These are phyloP conservation scores for Podospora australis DNA, from an alignment of 495 filamentous ascomycete species.

Conservation along the genomic window DNA sequence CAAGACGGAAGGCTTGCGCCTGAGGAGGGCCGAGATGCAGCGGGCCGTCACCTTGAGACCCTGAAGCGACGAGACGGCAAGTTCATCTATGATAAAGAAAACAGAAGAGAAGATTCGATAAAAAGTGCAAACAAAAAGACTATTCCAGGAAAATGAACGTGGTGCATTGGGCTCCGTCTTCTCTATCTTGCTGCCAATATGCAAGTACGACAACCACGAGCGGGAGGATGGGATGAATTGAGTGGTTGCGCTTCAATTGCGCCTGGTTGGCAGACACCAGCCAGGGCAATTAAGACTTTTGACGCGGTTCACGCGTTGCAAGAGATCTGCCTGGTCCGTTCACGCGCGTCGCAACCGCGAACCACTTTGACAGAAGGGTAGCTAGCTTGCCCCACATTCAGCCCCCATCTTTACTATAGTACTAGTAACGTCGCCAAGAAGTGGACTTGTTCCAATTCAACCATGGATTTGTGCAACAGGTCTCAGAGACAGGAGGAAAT, in stretches of 20 bases:
- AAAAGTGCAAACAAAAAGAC: slow-evolving; percentile 1
- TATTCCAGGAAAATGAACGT: not conserved
- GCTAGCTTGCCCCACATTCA: slow-evolving; percentile 11
- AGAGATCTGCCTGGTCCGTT: slow-evolving; percentile 7
- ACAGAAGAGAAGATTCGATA: not conserved
- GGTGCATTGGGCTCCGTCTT: not conserved
- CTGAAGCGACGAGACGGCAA: not conserved
- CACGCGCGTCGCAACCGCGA: slow-evolving; percentile 20
- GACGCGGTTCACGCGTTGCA: slow-evolving; percentile 18
- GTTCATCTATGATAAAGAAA: slow-evolving; percentile 4
- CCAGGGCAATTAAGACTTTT: slow-evolving; percentile 19
- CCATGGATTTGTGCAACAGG: no score
- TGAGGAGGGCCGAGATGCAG: slow-evolving; percentile 6
- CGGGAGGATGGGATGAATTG: no score
- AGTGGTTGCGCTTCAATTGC: no score
- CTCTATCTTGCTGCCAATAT: not conserved
- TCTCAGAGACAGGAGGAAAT: no score
- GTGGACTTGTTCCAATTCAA: no score
- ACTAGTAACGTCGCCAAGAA: no score
- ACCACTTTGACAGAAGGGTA: slow-evolving; percentile 3
- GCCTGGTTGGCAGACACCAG: no score
- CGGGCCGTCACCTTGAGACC: slow-evolving; percentile 12
- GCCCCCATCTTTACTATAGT: slow-evolving; percentile 10
- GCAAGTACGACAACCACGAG: not conserved
- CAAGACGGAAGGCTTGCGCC: slow-evolving; percentile 10